Percentiles rank a stretch among this genome's conserved stretches.
Conservation (phyloP, 1,139 yeast genomes). For the Hanseniaspora sp. region DNA sequence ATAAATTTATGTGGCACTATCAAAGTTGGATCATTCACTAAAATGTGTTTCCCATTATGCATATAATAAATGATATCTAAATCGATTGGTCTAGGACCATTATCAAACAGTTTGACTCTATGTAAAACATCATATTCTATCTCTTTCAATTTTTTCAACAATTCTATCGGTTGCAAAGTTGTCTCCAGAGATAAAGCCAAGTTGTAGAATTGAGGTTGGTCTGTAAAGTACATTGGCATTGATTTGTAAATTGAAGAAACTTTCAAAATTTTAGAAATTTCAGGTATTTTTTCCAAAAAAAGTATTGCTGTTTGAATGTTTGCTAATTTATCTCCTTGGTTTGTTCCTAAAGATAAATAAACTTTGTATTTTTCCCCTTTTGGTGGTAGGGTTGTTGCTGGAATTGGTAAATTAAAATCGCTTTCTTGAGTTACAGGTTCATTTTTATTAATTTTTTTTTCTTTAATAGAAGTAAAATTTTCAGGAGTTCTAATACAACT, state of each 20-base stretch:
- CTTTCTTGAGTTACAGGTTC: neutral
- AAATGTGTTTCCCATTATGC: slow-evolving; percentile 23
- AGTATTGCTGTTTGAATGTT: slow-evolving; percentile 52
- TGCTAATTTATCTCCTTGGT: slow-evolving; percentile 57
- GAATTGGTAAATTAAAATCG: slow-evolving; percentile 10
- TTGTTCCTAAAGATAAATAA: slow-evolving; percentile 75
- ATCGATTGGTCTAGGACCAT: slow-evolving; percentile 87
- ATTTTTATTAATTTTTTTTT: no score
- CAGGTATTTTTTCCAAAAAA: slow-evolving; percentile 35
- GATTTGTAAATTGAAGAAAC: slow-evolving; percentile 78
- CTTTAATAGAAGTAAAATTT: slow-evolving; percentile 26
- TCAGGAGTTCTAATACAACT: slow-evolving; percentile 42
- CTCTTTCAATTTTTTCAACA: slow-evolving; percentile 51
- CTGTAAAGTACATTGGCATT: slow-evolving; percentile 80
- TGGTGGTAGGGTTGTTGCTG: neutral
- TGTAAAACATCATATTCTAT: slow-evolving; percentile 64
- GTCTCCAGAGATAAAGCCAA: slow-evolving; percentile 65
- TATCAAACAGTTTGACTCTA: slow-evolving; percentile 69
- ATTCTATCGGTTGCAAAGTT: slow-evolving; percentile 47
- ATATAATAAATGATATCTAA: slow-evolving; percentile 65
- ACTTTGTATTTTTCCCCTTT: slow-evolving; percentile 40
- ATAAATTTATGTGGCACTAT: slow-evolving; percentile 77
- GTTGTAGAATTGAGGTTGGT: slow-evolving; percentile 74
- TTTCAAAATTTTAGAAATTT: slow-evolving; percentile 38
- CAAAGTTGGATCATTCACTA: slow-evolving; percentile 44